phyloP scores from a whole-genome alignment of 208 protist species.

The Trypanosoma melophagium region DNA sequence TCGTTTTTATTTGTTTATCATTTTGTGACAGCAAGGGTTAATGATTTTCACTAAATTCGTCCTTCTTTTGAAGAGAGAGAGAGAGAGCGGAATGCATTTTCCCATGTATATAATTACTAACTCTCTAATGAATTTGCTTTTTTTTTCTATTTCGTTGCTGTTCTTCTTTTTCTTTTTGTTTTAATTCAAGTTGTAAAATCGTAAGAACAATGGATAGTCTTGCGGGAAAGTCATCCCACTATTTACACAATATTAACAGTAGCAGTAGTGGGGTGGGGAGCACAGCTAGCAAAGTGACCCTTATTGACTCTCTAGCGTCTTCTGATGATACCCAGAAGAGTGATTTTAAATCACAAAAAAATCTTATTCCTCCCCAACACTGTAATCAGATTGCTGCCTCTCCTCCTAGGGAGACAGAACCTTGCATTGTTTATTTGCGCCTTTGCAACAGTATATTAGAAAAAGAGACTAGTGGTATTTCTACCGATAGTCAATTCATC shows the following conservation, averaged over 20 bases:
- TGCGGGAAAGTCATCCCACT: neutral
- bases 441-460: too few relatives aligned
- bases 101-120: too few relatives aligned
- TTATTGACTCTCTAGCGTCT: neutral
- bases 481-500: too few relatives aligned
- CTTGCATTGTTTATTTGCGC: neutral
- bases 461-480: too few relatives aligned
- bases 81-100: too few relatives aligned
- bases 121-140: too few relatives aligned
- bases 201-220: neutral
- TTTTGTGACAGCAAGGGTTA: neutral
- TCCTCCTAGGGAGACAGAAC: neutral
- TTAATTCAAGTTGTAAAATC: too few relatives aligned
- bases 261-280: neutral
- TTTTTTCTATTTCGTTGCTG: neutral
- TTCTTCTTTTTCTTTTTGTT: neutral
- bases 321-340: conserved; percentile 2
- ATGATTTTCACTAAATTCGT: too few relatives aligned
- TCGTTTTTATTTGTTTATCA: neutral
- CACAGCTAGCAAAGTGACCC: neutral
- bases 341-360: neutral
- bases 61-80: too few relatives aligned
- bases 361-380: neutral
- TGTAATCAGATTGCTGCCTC: neutral
- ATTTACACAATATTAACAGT: neutral